phyloP scores from a whole-genome alignment of 2,329 filamentous ascomycete species.

The Diaporthe sp. region DNA sequence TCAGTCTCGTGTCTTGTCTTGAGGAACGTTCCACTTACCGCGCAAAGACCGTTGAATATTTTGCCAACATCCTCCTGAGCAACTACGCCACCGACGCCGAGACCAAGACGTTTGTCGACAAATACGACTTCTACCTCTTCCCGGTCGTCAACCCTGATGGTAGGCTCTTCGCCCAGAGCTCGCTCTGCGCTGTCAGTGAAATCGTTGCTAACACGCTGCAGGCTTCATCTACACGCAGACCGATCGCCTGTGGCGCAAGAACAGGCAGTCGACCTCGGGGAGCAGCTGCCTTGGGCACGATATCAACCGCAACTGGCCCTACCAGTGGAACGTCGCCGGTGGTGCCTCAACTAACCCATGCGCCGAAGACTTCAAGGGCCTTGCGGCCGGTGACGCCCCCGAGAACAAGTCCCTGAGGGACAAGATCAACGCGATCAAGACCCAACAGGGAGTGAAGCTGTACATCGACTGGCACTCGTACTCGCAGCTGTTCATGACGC shows the following conservation, averaged over 20 bases:
- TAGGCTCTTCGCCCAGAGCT: conserved; percentile 46
- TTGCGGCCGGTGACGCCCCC: conserved; percentile 57
- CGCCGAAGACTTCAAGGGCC: conserved; percentile 62
- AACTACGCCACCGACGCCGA: conserved; percentile 57
- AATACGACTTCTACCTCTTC: conserved; percentile 76
- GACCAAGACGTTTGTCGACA: conserved; percentile 60
- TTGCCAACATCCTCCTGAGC: conserved; percentile 63
- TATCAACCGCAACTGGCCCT: conserved; percentile 71
- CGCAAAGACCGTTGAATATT: conserved; percentile 62
- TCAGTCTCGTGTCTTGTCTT: too few species aligned
- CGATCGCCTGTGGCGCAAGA: conserved; percentile 75
- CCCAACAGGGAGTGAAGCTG: conserved; percentile 51
- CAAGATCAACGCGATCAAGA: conserved; percentile 52
- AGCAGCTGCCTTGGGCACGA: conserved; percentile 63
- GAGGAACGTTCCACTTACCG: not conserved
- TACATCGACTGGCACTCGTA: conserved; percentile 61
- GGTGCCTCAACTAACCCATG: conserved; percentile 68
- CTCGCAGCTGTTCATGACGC: conserved; percentile 63
- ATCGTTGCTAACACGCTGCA: conserved; percentile 42
- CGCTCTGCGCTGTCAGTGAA: not conserved
- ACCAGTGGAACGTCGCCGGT: conserved; percentile 64
- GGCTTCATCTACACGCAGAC: conserved; percentile 73
- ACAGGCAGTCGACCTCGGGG: conserved; percentile 59
- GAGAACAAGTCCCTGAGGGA: conserved; percentile 60
- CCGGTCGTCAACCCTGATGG: conserved; percentile 74